These are phyloP conservation scores for Globisporangium acanthophoron DNA, from an alignment of 352 stramenopile species.

Conservation along the genomic window DNA sequence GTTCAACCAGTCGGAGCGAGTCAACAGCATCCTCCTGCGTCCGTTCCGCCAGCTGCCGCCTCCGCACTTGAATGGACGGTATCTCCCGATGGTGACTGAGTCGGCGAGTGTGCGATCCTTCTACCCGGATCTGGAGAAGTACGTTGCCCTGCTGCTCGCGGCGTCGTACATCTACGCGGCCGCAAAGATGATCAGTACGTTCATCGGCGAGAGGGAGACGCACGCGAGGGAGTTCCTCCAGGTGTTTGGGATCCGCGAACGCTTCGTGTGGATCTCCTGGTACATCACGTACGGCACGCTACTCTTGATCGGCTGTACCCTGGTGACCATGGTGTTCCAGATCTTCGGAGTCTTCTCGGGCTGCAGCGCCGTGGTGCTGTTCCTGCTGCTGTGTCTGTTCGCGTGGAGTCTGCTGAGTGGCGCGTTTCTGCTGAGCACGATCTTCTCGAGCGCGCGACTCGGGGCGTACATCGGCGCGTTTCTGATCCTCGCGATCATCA, in stretches of 20 bases:
- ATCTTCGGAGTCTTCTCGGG: slow-evolving; percentile 22
- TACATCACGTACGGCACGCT: slow-evolving; percentile 33
- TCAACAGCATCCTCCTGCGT: slow-evolving; percentile 12
- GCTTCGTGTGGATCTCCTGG: slow-evolving; percentile 33
- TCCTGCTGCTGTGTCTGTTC: slow-evolving; percentile 27
- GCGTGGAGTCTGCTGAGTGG: slow-evolving; percentile 26
- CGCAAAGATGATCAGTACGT: slow-evolving; percentile 22
- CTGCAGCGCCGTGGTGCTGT: slow-evolving; percentile 21
- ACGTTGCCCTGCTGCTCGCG: slow-evolving; percentile 26
- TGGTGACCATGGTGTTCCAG: slow-evolving; percentile 22
- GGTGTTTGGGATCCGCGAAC: slow-evolving; percentile 29
- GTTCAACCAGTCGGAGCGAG: slow-evolving; percentile 1
- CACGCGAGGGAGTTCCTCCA: slow-evolving; percentile 26
- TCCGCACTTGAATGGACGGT: slow-evolving; percentile 20
- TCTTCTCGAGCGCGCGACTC: slow-evolving; percentile 28
- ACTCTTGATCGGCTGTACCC: slow-evolving; percentile 22
- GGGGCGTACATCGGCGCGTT: slow-evolving; percentile 32
- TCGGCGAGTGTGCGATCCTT: slow-evolving; percentile 19
- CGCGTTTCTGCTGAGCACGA: slow-evolving; percentile 27
- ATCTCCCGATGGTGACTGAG: slow-evolving; percentile 25
- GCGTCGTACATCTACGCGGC: slow-evolving; percentile 23
- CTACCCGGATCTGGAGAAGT: slow-evolving; percentile 28
- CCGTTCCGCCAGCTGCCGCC: slow-evolving; percentile 32
- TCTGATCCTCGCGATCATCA: slow-evolving; percentile 28
- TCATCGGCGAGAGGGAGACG: slow-evolving; percentile 31